Evolutionary conservation across 805 yeast species (phyloP).

Genomic region (Metschnikowia continentalis): DNA sequence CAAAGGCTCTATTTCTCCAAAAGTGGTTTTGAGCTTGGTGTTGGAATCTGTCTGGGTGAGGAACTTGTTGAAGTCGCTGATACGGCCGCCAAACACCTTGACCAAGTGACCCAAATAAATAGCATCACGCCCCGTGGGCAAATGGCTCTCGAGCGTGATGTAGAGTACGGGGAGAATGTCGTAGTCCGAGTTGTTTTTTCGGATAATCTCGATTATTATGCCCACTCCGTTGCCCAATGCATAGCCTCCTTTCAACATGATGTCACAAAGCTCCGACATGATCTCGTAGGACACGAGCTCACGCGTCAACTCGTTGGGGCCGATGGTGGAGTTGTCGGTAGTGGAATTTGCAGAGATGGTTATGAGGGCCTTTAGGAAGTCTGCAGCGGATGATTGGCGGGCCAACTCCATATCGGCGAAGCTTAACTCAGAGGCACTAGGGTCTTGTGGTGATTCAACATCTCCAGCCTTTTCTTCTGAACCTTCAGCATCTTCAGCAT

Average conservation of each 20-base stretch:
- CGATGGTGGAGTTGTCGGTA: conserved; percentile 43
- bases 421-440: conserved; percentile 9
- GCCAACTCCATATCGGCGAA: conserved; percentile 18
- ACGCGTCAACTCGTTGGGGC: conserved; percentile 44
- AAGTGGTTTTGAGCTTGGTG: conserved; percentile 21
- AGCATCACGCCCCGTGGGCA: conserved; percentile 47
- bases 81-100: conserved; percentile 36
- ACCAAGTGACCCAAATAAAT: conserved; percentile 43
- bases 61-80: conserved; percentile 35
- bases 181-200: conserved; percentile 44
- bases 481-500: not conserved
- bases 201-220: conserved; percentile 41
- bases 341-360: conserved; percentile 45
- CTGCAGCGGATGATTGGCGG: conserved; percentile 42
- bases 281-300: conserved; percentile 38
- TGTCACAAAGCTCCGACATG: conserved; percentile 33
- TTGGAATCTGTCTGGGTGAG: conserved; percentile 23
- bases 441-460: not conserved
- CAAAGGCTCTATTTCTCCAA: conserved; percentile 34
- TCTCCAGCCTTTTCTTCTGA: not conserved
- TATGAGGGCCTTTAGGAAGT: conserved; percentile 41
- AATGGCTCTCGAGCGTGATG: conserved; percentile 42
- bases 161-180: conserved; percentile 43
- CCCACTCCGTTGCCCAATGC: conserved; percentile 49
- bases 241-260: conserved; percentile 44